Evolutionary conservation across 2,329 filamentous ascomycete species (phyloP).

Genomic region (Ascochyta fabae): DNA sequence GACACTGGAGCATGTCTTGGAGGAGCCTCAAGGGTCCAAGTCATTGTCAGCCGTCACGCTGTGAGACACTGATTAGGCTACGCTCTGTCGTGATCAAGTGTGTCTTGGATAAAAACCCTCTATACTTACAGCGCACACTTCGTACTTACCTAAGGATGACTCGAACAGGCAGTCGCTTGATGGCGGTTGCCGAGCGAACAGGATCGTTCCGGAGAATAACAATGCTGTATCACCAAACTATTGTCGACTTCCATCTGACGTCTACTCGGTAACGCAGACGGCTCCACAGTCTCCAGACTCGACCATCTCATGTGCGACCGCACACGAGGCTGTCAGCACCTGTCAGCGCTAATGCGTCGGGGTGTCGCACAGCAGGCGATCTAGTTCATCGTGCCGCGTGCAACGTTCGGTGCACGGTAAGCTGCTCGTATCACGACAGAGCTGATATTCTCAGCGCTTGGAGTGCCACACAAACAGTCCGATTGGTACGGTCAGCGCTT

Average conservation of each 20-base stretch:
- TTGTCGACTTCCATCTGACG: constrained; percentile 2
- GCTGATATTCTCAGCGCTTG: constrained; percentile 2
- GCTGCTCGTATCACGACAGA: not conserved
- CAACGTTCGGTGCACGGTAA: not conserved
- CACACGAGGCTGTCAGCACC: constrained; percentile 1
- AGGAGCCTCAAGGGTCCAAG: not conserved
- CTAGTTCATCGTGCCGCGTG: constrained; percentile 3
- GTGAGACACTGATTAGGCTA: not conserved
- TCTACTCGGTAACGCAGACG: constrained; percentile 5
- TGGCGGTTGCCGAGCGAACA: not conserved
- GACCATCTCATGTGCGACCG: not conserved
- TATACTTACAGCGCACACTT: too few relatives aligned
- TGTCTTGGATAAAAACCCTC: too few relatives aligned
- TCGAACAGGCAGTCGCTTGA: not conserved
- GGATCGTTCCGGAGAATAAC: not conserved
- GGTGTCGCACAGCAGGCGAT: not conserved
- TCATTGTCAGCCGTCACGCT: not conserved
- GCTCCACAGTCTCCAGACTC: constrained; percentile 7
- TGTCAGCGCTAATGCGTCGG: not conserved
- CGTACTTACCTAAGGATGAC: too few relatives aligned
- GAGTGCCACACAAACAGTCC: constrained; percentile 4
- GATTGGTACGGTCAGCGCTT: constrained; percentile 9
- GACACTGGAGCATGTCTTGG: too few relatives aligned
- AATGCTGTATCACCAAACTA: not conserved
- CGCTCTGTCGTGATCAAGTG: not conserved